phyloP scores from a whole-genome alignment of 768 basidiomycete genomes.

The Nidularia pulvinata region DNA sequence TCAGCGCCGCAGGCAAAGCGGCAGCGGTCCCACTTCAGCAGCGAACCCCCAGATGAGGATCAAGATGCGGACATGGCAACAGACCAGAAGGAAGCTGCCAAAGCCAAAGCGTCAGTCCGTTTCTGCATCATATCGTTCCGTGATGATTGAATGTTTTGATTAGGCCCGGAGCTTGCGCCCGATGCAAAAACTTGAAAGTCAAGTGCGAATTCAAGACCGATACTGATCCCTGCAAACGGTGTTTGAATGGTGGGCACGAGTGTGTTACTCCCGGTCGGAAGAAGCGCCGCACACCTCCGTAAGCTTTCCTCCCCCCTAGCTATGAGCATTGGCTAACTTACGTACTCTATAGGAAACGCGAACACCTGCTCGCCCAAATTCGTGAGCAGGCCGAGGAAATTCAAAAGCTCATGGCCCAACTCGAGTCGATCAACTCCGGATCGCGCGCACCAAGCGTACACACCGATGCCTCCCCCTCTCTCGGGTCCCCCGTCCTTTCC shows the following conservation, averaged over 20 bases:
- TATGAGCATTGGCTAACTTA: constrained; percentile 4
- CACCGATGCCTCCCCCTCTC: constrained; percentile 19
- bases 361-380: constrained; percentile 76
- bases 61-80: constrained; percentile 25
- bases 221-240: constrained; percentile 76
- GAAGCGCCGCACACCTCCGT: constrained; percentile 80
- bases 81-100: constrained; percentile 33
- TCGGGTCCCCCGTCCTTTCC: constrained; percentile 36
- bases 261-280: constrained; percentile 86
- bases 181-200: constrained; percentile 71
- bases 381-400: constrained; percentile 75
- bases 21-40: constrained; percentile 23
- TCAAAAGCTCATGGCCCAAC: constrained; percentile 66
- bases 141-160: constrained; percentile 7
- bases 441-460: constrained; percentile 10
- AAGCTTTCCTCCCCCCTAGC: constrained; percentile 19
- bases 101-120: constrained; percentile 40
- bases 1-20: constrained; percentile 31
- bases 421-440: constrained; percentile 44
- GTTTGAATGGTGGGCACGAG: constrained; percentile 67
- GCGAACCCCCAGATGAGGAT: constrained; percentile 32
- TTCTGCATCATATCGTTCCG: not conserved
- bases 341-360: constrained; percentile 60
- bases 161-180: constrained; percentile 63
- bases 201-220: constrained; percentile 77